phyloP scores from a whole-genome alignment of 495 filamentous ascomycete genomes.

The Penicillium macrosclerotiorum region DNA sequence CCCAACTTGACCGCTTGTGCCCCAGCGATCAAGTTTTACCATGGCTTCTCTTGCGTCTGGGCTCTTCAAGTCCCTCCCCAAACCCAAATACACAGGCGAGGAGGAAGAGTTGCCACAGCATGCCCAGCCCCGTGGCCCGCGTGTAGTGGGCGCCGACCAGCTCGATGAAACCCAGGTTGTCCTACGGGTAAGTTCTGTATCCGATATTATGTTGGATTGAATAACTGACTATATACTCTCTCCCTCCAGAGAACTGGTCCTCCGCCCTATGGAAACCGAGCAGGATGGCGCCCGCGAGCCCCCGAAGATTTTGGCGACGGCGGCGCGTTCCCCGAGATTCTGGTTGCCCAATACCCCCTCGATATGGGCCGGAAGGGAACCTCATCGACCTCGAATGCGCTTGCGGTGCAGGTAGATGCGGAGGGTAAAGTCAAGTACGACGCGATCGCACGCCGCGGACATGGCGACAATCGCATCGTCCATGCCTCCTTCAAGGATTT shows the following conservation, averaged over 20 bases:
- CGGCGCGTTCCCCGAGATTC: slow-evolving; percentile 92
- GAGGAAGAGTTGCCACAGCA: slow-evolving; percentile 75
- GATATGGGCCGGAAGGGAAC: slow-evolving; percentile 83
- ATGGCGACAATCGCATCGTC: slow-evolving; percentile 77
- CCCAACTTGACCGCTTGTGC: slow-evolving; percentile 15
- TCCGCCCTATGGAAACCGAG: slow-evolving; percentile 78
- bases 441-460: slow-evolving; percentile 89
- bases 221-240: not conserved
- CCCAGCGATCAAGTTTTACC: slow-evolving; percentile 18
- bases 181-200: slow-evolving; percentile 58
- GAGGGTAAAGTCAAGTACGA: slow-evolving; percentile 96
- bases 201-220: not conserved
- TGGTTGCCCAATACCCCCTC: slow-evolving; percentile 91
- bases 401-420: slow-evolving; percentile 85
- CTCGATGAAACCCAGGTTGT: slow-evolving; percentile 86
- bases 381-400: slow-evolving; percentile 74
- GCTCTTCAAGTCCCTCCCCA: slow-evolving; percentile 79
- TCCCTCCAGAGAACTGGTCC: slow-evolving; percentile 69
- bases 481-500: slow-evolving; percentile 96
- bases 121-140: slow-evolving; percentile 71
- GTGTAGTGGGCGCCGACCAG: slow-evolving; percentile 73
- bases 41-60: slow-evolving; percentile 75
- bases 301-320: slow-evolving; percentile 94
- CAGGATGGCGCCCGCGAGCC: slow-evolving; percentile 82
- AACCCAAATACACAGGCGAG: slow-evolving; percentile 84